Conservation (phyloP, 1,139 yeast species). For the Blastobotrys apis region DNA sequence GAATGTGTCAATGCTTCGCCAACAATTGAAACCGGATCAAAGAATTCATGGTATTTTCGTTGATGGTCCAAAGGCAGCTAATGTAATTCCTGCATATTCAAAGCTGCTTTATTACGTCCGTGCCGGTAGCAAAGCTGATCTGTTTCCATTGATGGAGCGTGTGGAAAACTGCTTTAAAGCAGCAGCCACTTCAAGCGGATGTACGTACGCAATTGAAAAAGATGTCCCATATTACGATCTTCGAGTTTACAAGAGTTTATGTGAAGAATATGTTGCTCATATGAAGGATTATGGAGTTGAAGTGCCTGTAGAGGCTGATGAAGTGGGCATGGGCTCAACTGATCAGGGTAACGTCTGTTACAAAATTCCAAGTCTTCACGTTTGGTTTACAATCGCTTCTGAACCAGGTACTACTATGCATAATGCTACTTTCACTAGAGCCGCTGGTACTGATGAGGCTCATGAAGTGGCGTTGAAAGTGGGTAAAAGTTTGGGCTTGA, state of each 20-base stretch:
- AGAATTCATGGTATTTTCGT: constrained; percentile 12
- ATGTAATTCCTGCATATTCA: constrained; percentile 15
- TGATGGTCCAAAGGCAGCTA: constrained; percentile 16
- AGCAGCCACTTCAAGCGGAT: constrained; percentile 13
- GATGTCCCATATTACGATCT: constrained; percentile 7
- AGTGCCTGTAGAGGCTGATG: not conserved
- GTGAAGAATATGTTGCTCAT: constrained; percentile 4
- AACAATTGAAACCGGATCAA: constrained; percentile 12
- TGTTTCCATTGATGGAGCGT: constrained; percentile 2
- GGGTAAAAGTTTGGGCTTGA: constrained; percentile 6
- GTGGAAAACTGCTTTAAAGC: constrained; percentile 10
- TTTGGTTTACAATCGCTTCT: not conserved
- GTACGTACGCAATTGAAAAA: constrained; percentile 1
- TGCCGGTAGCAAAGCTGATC: not conserved
- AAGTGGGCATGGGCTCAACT: constrained; percentile 3
- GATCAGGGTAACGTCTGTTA: constrained; percentile 11
- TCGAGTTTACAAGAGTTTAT: not conserved
- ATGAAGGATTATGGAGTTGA: constrained; percentile 2
- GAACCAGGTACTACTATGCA: constrained; percentile 6
- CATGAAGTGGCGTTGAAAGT: constrained; percentile 2
- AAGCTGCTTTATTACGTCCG: constrained; percentile 9
- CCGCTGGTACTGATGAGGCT: constrained; percentile 3
- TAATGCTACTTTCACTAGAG: constrained; percentile 1
- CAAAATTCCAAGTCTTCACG: constrained; percentile 6
- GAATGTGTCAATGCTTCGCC: constrained; percentile 13